Base-by-base conservation (phyloP, 75 land plant species). In the Pinus tabuliformis region DNA sequence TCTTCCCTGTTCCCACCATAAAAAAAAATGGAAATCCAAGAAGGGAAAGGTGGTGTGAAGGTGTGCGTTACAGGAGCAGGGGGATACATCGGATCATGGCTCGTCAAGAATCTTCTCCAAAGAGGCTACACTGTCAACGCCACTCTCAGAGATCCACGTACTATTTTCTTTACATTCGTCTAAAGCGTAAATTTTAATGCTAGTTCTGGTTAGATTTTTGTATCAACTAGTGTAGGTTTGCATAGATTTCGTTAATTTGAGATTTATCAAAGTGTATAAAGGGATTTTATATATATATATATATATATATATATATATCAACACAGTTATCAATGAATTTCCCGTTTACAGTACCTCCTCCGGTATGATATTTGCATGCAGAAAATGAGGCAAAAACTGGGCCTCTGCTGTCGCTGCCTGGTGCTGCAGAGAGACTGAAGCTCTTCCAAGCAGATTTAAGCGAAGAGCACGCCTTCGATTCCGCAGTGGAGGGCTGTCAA, bases 391-490 rank as follows among this genome's bases (percentile, higher is more conserved):
- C n/a, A 28, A 86, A 83, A 62, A 56, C 64, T 14, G 82, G 73
- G n/a, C 80, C 79, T 70, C 78, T 83, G 45, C 54, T 78, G 77
- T 71, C 62, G 26, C 26, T 86, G 24, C 73, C 86, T 24, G 86
- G 79, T 5, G 82, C 82, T 26, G 70, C 21, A 58, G 88, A 86
- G 77, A 68, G 77, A 62, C 82, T 85, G 14, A 73, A 75, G 57
- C 62, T 83, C 16, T 57, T 85, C 42, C 70, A 79, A 56, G 82
- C 82, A 39, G 86, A 83, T n/a, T 64, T 85, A 21, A 22, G 62
- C 14, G 81, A 85, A 42, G 86, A 83, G 57, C 75, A 74, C 20
- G 37, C 66, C 73, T 83, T 79, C 37, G 82, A 86, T 45, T 72
- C 24, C 3, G 76, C 78, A 14, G 60, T 86, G 20, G 28, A 24